Percentiles rank a stretch among this genome's conserved stretches.
Evolutionary conservation across 2,329 filamentous ascomycete species (phyloP).

Genomic region (Calonectria crousiana): DNA sequence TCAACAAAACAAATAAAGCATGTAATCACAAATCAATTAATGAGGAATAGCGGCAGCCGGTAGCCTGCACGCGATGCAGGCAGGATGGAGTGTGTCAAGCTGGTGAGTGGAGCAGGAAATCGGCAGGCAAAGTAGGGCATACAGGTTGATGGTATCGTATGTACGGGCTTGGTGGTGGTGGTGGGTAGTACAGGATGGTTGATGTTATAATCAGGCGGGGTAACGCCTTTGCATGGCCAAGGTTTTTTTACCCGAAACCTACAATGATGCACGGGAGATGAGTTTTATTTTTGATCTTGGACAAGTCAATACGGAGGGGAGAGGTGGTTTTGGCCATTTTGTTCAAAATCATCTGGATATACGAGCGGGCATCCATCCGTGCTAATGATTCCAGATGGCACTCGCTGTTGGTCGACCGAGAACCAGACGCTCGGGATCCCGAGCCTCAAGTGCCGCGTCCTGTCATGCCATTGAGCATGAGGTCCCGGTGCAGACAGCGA

Average conservation of each 20-base stretch:
- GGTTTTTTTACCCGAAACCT: constrained; percentile 9
- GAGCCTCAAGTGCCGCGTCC: not conserved
- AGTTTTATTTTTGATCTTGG: not conserved
- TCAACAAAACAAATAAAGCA: constrained; percentile 16
- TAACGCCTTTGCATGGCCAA: constrained; percentile 7
- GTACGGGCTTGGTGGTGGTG: not conserved
- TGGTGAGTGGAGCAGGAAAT: constrained; percentile 16
- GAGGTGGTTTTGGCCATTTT: not conserved
- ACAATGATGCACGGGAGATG: not conserved
- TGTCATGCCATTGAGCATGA: not conserved
- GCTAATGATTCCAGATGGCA: not conserved
- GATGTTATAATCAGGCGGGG: constrained; percentile 24
- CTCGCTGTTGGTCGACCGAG: not conserved
- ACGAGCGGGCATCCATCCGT: not conserved
- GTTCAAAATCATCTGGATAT: not conserved
- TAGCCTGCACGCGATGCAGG: constrained; percentile 4
- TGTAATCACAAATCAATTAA: constrained; percentile 25
- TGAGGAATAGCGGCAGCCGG: constrained; percentile 6
- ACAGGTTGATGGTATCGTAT: not conserved
- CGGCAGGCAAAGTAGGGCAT: not conserved
- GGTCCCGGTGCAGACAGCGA: not conserved
- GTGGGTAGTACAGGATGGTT: constrained; percentile 7
- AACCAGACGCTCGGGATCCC: not conserved
- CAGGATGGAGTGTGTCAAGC: constrained; percentile 8
- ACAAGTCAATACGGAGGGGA: not conserved